These are phyloP conservation scores for Beta lomatogona DNA, from an alignment of 179 eudicot species.

Conservation along the genomic window DNA sequence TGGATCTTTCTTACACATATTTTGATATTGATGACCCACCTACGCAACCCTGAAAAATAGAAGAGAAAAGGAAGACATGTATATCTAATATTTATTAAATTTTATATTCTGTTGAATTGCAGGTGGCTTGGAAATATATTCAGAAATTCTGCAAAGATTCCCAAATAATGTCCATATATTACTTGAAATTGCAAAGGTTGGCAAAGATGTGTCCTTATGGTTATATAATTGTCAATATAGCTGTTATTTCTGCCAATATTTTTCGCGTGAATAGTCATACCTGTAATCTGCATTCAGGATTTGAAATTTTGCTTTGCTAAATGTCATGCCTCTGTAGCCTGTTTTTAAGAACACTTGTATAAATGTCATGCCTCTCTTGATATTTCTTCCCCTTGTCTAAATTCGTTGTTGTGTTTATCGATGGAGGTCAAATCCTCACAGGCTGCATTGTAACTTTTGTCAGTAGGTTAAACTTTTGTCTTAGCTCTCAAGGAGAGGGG, in stretches of 20 bases:
- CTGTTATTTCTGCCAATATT: neutral
- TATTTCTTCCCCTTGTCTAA: neutral
- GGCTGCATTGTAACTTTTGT: neutral
- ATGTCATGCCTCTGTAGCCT: neutral
- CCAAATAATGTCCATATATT: slow-evolving; percentile 81
- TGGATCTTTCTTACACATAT: neutral
- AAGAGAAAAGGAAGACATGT: neutral
- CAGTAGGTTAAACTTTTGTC: neutral
- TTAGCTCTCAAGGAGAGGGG: neutral
- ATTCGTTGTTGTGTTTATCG: neutral
- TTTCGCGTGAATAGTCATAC: neutral
- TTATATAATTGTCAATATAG: neutral
- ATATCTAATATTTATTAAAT: neutral
- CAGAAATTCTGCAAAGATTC: slow-evolving; percentile 85
- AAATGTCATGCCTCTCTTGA: neutral
- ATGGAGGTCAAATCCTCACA: neutral
- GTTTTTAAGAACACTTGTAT: neutral
- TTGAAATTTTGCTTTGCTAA: neutral
- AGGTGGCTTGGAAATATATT: slow-evolving; percentile 87
- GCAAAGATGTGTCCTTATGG: slow-evolving; percentile 17
- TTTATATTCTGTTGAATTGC: slow-evolving; percentile 27
- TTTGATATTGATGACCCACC: neutral
- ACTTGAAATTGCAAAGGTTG: slow-evolving; percentile 92
- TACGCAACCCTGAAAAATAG: neutral
- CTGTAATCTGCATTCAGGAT: neutral